Evolutionary conservation across 2,329 filamentous ascomycete species (phyloP).

Genomic region (Metarhizium brunneum): DNA sequence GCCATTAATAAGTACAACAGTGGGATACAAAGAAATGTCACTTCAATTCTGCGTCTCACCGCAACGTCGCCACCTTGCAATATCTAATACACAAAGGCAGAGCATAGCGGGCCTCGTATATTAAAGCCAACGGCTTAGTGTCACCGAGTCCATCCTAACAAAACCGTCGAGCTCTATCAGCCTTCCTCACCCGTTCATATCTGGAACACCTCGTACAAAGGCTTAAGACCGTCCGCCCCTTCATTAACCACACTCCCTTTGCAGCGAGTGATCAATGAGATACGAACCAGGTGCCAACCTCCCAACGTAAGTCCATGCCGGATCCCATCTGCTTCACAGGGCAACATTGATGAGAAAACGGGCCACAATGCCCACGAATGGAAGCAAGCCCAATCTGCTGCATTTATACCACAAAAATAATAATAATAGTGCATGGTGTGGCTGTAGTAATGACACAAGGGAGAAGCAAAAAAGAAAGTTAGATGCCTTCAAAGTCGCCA

Average conservation of each 20-base stretch:
- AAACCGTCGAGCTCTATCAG: slow-evolving; percentile 1
- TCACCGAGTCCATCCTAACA: background rate
- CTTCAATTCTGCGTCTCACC: background rate
- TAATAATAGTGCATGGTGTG: background rate
- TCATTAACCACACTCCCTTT: background rate
- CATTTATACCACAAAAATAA: background rate
- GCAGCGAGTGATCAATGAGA: background rate
- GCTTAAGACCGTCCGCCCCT: background rate
- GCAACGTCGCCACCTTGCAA: background rate
- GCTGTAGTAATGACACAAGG: slow-evolving; percentile 10
- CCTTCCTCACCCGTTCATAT: background rate
- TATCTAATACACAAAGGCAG: slow-evolving; percentile 18
- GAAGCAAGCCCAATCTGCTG: background rate
- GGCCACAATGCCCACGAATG: background rate
- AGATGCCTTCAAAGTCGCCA: slow-evolving; percentile 94
- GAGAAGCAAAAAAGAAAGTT: slow-evolving; percentile 24
- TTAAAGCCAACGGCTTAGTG: background rate
- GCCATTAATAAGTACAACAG: background rate
- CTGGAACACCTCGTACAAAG: background rate
- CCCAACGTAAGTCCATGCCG: background rate
- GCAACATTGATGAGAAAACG: background rate
- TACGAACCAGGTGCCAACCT: background rate
- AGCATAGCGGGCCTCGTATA: slow-evolving; percentile 3
- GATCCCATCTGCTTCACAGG: background rate
- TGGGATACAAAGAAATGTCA: background rate